These are phyloP conservation scores for Corynespora cassiicola DNA, from an alignment of 2,329 filamentous ascomycete genomes.

Conservation along the genomic window DNA sequence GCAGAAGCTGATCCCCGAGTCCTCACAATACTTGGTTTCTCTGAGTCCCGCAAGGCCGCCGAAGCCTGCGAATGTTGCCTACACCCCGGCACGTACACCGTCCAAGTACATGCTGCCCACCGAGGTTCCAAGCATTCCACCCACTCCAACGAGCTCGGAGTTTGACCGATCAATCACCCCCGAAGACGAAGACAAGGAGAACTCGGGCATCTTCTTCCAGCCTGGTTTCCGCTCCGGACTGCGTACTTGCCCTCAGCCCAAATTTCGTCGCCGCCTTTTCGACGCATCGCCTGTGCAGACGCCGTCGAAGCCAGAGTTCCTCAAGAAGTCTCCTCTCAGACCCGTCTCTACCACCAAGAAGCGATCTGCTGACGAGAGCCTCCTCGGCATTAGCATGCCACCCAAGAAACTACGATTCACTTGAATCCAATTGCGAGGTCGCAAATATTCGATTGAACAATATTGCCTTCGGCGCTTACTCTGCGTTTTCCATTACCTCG, in stretches of 20 bases:
- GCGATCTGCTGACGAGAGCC: conserved; percentile 14
- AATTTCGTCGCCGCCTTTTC: conserved; percentile 25
- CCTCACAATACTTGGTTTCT: conserved; percentile 38
- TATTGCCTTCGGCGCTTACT: no score
- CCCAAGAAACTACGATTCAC: conserved; percentile 35
- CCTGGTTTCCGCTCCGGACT: conserved; percentile 54
- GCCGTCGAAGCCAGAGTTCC: conserved; percentile 57
- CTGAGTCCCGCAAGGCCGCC: conserved; percentile 29
- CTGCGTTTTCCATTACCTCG: no score
- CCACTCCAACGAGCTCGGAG: conserved; percentile 34
- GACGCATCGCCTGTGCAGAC: conserved; percentile 57
- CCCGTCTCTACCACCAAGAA: conserved; percentile 30
- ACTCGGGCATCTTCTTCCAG: conserved; percentile 44
- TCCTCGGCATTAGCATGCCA: conserved; percentile 25
- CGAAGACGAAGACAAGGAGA: conserved; percentile 35
- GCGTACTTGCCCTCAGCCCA: background rate
- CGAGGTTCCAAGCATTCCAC: conserved; percentile 27
- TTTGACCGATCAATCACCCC: conserved; percentile 32
- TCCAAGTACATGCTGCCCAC: conserved; percentile 30
- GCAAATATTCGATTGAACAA: no score
- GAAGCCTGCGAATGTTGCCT: conserved; percentile 25
- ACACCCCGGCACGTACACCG: conserved; percentile 40
- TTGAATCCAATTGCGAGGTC: no score
- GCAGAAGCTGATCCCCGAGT: conserved; percentile 42
- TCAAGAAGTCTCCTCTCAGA: conserved; percentile 30